Conservation (phyloP, 176 grass and related monocot species). For the Bonia amplexicaulis region DNA sequence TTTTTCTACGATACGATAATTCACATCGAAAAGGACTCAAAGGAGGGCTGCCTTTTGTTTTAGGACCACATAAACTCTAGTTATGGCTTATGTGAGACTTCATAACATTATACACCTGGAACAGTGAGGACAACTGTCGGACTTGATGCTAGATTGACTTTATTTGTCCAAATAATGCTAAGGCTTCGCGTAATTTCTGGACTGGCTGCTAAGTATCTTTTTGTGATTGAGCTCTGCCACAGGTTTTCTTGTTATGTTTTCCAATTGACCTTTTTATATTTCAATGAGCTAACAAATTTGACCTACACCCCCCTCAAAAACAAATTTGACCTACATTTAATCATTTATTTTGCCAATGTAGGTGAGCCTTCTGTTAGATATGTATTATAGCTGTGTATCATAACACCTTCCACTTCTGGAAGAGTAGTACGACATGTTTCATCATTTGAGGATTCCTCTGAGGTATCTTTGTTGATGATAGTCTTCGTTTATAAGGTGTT, state of each 20-base stretch:
- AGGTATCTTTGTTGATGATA: conserved; percentile 44
- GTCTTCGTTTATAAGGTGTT: background rate
- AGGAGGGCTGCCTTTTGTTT: background rate
- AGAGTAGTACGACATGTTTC: conserved; percentile 72
- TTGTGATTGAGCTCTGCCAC: background rate
- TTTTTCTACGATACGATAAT: background rate
- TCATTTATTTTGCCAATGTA: conserved; percentile 31
- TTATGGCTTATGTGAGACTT: background rate
- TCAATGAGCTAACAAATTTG: background rate
- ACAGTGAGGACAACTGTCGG: background rate
- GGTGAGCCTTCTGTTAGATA: background rate
- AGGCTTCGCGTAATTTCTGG: background rate
- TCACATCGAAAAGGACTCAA: background rate
- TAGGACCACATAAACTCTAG: background rate
- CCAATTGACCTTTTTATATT: background rate
- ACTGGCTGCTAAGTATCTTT: background rate
- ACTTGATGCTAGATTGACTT: background rate
- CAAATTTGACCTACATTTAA: conserved; percentile 13
- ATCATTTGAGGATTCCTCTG: conserved; percentile 63
- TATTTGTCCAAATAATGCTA: background rate
- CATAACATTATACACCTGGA: background rate
- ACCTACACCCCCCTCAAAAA: background rate
- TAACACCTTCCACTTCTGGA: conserved; percentile 36
- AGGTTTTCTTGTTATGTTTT: background rate
- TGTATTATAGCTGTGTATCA: too few species aligned